Evolutionary conservation across 192 early-diverging fungal genomes (phyloP).

Genomic region (Phlyctochytrium planicorne): DNA sequence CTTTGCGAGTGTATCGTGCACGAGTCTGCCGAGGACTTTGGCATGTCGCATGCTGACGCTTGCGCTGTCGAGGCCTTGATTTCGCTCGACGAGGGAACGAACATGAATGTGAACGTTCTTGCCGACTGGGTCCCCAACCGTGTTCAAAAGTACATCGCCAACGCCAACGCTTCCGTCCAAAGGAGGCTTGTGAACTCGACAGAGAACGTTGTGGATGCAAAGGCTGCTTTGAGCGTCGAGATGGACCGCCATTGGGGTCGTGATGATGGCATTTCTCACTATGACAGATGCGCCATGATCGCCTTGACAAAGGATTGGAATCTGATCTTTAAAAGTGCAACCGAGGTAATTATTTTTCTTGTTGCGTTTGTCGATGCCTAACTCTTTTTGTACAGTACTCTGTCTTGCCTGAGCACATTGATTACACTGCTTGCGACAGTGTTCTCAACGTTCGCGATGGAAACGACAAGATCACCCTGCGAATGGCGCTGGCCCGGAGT

Average conservation of each 20-base stretch:
- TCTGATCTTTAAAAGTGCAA: conserved; percentile 3
- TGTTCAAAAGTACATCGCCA: not conserved
- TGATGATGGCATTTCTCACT: conserved; percentile 1
- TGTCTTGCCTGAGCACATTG: no score
- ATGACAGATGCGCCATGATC: conserved; percentile 20
- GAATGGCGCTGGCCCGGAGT: conserved; percentile 3
- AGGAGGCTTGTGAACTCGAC: conserved; percentile 2
- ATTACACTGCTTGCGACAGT: no score
- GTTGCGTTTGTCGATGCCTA: no score
- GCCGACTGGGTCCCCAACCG: conserved; percentile 2
- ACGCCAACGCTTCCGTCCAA: not conserved
- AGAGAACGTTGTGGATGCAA: conserved; percentile 7
- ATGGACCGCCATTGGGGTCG: conserved; percentile 20
- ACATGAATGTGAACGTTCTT: not conserved
- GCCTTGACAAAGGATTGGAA: conserved; percentile 21
- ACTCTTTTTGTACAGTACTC: no score
- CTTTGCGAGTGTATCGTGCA: conserved; percentile 24
- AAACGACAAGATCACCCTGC: not conserved
- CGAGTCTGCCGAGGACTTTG: conserved; percentile 23
- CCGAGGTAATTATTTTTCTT: conserved; percentile 13
- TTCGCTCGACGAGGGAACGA: not conserved
- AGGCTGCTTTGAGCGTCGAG: conserved; percentile 19
- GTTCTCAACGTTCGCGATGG: not conserved
- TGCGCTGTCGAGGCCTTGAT: conserved; percentile 31
- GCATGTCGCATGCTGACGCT: conserved; percentile 26